Evolutionary conservation across 371 early-diverging fungal genomes (phyloP), one percentile per base, ranked within the genome.

Genomic region (Mucor irregularis): DNA sequence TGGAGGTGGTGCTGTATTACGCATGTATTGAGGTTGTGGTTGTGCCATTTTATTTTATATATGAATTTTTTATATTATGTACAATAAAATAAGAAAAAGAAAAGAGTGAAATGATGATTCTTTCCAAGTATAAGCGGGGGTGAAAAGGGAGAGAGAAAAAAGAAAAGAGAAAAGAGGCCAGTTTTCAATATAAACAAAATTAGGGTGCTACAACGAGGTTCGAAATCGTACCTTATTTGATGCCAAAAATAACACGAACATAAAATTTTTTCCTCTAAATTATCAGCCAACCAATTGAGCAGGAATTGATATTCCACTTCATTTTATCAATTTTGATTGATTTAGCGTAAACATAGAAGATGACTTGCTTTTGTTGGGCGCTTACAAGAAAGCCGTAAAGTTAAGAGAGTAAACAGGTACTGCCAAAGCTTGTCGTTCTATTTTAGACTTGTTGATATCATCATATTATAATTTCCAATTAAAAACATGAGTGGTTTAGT

Each of bases 141-240:
- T n/a, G n/a, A 34, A 53, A 48, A 50, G 42, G 37, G 19, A 55
- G 40, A 44, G 44, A 50, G 14, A 37, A 55, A 49, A 25, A 21
- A 38, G 19, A 14, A 21, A 21, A 21, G 24, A 3, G 25, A 24
- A 42, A 39, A 39, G 21, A 19, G 39, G 35, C 16, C 16, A 13
- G 35, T 54, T 61, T 52, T 52, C 56, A 61, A 61, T 61, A 61
- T 48, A 47, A 53, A 60, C 53, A 60, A 61, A 61, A 61, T 50
- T 50, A 54, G 62, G 45, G 47, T 44, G 26, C 50, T 49, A 51
- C 51, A 62, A 62, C 62, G 62, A 62, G 62, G 38, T 53, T 53
- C 33, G 31, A 24, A 43, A n/a, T 53, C 29, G 46, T 54, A 29
- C 55, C 54, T 54, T 13, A 17, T 17, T 22, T 43, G 14, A 21